Evolutionary conservation across 2,329 filamentous ascomycete genomes (phyloP).

Genomic region (Apiospora kogelbergensis): DNA sequence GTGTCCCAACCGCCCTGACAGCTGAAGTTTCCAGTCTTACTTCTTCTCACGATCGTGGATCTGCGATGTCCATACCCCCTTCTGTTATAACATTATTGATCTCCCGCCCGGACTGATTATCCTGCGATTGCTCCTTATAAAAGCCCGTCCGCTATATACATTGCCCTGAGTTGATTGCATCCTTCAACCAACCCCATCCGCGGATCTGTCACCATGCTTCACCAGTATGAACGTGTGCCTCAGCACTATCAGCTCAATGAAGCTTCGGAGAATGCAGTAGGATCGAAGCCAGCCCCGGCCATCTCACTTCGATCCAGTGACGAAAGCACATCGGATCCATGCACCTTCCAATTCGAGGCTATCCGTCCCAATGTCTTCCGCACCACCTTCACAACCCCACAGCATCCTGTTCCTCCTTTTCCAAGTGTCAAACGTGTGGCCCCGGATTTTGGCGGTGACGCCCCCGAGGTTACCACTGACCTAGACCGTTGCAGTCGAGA

Average conservation of each 20-base stretch:
- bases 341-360: conserved; percentile 63
- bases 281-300: conserved; percentile 20
- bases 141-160: neutral
- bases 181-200: neutral
- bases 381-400: conserved; percentile 63
- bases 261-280: neutral
- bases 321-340: conserved; percentile 34
- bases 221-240: conserved; percentile 24
- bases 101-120: neutral
- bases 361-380: conserved; percentile 64
- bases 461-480: conserved; percentile 31
- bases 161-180: neutral
- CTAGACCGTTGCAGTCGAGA: conserved; percentile 35
- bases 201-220: conserved; percentile 17
- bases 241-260: conserved; percentile 24
- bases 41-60: neutral
- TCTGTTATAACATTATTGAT: neutral
- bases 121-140: neutral
- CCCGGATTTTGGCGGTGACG: conserved; percentile 32
- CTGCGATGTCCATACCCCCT: neutral
- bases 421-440: conserved; percentile 55
- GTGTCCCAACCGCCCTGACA: neutral
- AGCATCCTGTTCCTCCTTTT: conserved; percentile 64
- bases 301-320: conserved; percentile 43
- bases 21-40: neutral